Evolutionary conservation across 768 basidiomycete species (phyloP), one percentile per base, ranked within the genome.

Genomic region (Amanita fuliginea): DNA sequence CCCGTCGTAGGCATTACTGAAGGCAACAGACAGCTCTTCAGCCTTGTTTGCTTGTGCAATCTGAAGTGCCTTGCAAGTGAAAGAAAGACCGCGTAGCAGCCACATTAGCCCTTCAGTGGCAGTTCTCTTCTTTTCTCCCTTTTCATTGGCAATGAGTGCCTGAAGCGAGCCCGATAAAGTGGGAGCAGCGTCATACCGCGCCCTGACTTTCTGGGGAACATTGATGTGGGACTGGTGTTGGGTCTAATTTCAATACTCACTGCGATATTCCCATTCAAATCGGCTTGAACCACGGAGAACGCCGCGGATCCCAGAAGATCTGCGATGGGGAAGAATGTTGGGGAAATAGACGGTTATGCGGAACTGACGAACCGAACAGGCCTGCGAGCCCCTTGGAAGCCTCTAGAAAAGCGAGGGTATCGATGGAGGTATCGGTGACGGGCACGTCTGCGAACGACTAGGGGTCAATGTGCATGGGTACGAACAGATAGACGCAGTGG

Each of bases 391-490:
- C 95, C 50, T 86, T 75, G 1, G 88, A 73, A 6, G 95, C 96
- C 57, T 95, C 83, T 57, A 94, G 75, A 71, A 98, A 99, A 42
- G 74, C 71, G 40, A 78, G 63, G 13, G 96, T 98, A 63, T 98
- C 83, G 62, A 98, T 79, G 53, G 95, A 95, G 57, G 74, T 76
- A 56, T 90, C 82, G 49, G 84, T 88, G 56, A 90, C 74, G 26
- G 84, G 77, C 35, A 98, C 95, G 65, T 94, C 85, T 57, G 82
- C 81, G 64, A 92, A 99, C n/a, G 90, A 94, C 95, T 98, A 55
- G 41, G 10, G 18, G 43, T 9, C 6, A n/a, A 35, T 18, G 36
- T 24, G 21, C 26, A 40, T 4, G n/a, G 26, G 36, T 32, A 28
- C 4, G 42, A 19, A n/a, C 24, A 32, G 11, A 7, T 18, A 43